Conservation (phyloP, 148 eudicot genomes). For the Agrostemma githago region DNA sequence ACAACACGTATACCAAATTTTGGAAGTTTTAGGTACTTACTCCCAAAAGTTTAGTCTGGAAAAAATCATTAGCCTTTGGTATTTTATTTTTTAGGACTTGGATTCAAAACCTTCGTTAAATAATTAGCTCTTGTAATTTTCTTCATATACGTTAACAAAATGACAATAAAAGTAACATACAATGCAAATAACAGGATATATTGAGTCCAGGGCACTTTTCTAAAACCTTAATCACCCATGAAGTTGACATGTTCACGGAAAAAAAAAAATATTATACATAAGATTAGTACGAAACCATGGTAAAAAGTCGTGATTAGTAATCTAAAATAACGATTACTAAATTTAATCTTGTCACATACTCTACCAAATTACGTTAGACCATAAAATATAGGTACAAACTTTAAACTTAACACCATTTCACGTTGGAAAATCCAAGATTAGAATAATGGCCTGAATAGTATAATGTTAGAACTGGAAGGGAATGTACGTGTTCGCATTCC, state of each 20-base stretch:
- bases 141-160: no score
- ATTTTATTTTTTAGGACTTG: no score
- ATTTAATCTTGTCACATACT: neutral
- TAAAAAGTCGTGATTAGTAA: conserved; percentile 1
- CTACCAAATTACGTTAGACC: conserved; percentile 12
- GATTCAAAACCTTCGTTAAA: no score
- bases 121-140: no score
- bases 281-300: neutral
- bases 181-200: neutral
- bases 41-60: no score
- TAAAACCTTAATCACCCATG: conserved; percentile 9
- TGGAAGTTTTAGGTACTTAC: no score
- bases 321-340: conserved; percentile 1
- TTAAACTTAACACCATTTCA: neutral
- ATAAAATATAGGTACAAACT: neutral
- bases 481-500: no score
- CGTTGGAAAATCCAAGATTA: neutral
- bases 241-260: neutral
- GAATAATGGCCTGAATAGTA: neutral
- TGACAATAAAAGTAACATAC: no score
- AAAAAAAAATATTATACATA: neutral
- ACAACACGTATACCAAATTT: no score
- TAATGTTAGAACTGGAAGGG: neutral
- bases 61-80: no score
- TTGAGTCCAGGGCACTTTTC: neutral